Evolutionary conservation across 371 early-diverging fungal genomes (phyloP), one percentile per base, ranked within the genome.

Genomic region (Mucor mucedo): DNA sequence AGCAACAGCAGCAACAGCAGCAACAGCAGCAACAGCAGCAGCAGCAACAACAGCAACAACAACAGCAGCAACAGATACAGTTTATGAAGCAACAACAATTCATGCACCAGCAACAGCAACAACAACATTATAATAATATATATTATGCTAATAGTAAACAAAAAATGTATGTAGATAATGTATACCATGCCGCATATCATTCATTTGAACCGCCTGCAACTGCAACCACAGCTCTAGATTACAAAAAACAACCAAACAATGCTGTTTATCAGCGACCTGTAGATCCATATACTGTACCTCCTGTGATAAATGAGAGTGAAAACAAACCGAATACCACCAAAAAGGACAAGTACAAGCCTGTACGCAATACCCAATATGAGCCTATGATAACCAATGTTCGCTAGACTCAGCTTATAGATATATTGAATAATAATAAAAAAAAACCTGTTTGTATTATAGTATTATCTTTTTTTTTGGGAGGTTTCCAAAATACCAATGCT

Each of bases 261-360:
- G n/a, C 11, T 55, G n/a, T 11, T 21, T 35, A 38, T 21, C 29
- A 33, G 10, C 52, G 16, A 33, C 10, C 58, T 35, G 4, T 35
- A 35, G 35, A 8, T 35, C 35, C 35, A 6, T 8, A 35, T 6
- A 35, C 6, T 35, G 35, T 35, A 35, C 35, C 35, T 8, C 2
- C 35, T 33, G 2, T 4, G 11, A 33, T 10, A 13, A 16, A 48
- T 21, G 32, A 35, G 16, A 7, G 38, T 38, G 14, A n/a, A 33
- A 6, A 29, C 49, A 27, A 59, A 53, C 33, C 21, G 49, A 35
- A n/a, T 35, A 35, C 16, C 14, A 35, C 16, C 14, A 60, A 44
- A 16, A 60, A 60, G 41, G 52, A 52, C 38, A 60, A 60, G 41
- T 60, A 53, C 29, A 60, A 53, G 29, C 61, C 61, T 42, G 61